Evolutionary conservation across 352 stramenopile species (phyloP), one percentile per base, ranked within the genome.

Genomic region (Achlya hypogyna): DNA sequence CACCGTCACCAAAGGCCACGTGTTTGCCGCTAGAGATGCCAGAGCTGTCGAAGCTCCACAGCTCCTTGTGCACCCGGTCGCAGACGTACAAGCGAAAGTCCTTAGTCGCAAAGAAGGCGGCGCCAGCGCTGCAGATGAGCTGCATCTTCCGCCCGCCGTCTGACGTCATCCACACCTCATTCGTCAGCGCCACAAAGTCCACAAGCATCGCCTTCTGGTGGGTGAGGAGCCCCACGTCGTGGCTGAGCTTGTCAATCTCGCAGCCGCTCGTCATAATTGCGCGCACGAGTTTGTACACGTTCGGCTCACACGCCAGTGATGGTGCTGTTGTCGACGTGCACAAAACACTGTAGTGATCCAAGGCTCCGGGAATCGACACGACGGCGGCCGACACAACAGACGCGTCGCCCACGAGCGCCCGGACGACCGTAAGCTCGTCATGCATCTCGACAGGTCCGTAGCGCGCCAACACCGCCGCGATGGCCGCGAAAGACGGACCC

Each of bases 1-100:
- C 91, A n/a, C 87, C 87, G 20, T 76, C 77, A 23, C 78, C 82
- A 49, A 87, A 87, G 0, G 81, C 79, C 28, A 96, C 89, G 6
- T 78, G 79, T 43, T 89, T 66, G 3, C 81, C 83, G n/a, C 88
- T 88, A 23, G 87, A 81, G 18, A 81, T 89, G 9, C 83, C 79
- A 0, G 85, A 71, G 6, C 78, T 86, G 43, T 79, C 89, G 25
- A 91, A 64, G 18, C 76, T 87, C 83, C 83, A 91, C 0, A 91
- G 71, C 58, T 91, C 83, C 1, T 74, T 74, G 64, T 91, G 89
- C 70, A 91, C 88, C 27, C 63, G 80, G 56, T 91, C 83, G 0
- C 79, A 80, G 5, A 91, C 81, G 63, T 89, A 91, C 0, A 91
- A 67, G 5, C 79, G 88, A 20, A 91, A 81, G 32, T 81, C 74